Evolutionary conservation across 2,329 filamentous ascomycete genomes (phyloP), one percentile per base, ranked within the genome.

Genomic region (Lasiodiplodia theobromae): DNA sequence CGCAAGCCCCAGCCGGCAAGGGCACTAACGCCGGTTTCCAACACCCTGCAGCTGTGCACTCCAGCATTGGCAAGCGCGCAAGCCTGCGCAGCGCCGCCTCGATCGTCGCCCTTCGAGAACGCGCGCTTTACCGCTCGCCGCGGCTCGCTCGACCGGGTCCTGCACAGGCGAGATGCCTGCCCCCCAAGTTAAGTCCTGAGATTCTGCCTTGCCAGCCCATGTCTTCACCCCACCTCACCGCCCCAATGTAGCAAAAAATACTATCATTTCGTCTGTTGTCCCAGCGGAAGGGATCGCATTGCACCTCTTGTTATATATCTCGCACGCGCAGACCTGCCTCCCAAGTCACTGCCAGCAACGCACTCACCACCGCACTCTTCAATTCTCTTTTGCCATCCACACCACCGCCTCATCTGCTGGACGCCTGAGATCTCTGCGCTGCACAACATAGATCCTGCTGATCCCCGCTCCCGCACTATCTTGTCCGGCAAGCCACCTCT

Each of bases 61-160:
- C 44, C 60, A 64, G 31, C 60, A 64, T 64, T 64, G 60, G 60
- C 60, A 64, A 37, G 58, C 58, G 51, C 25, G 60, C 60, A 51
- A 64, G 60, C 60, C 51, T 64, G 60, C 31, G 58, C 58, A 62
- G 66, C 54, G 56, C 53, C 65, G 65, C 67, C 66, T 68, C 58
- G 51, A 68, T 65, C 67, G 57, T 51, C 40, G 28, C 37, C 52
- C 69, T 70, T 67, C 67, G 56, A 70, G 74, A 74, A 77, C 77
- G 75, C 78, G 25, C 60, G 44, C 66, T 70, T 69, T 70, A 63
- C 72, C 77, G 77, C 77, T 72, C 76, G 74, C 77, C 74, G 77
- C 72, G 76, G 74, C 67, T 72, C 66, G 69, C 71, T 69, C 68
- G 54, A 67, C 51, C 69, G 62, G 57, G 66, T 21, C 56, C 53